Evolutionary conservation across 805 yeast species (phyloP).

Genomic region (Metschnikowia peoriensis): DNA sequence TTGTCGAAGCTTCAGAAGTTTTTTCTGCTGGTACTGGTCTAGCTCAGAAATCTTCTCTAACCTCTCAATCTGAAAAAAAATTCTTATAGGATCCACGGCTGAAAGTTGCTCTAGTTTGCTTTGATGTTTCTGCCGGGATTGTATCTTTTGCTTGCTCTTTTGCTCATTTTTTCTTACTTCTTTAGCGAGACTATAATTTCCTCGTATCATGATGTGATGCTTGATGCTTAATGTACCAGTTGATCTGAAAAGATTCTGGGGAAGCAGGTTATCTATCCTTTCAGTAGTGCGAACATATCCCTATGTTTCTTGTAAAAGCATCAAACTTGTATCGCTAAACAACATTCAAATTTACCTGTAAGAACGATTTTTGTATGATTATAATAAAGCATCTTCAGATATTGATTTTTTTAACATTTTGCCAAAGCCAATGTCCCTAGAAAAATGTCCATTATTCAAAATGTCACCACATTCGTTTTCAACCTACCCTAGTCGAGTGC

Average conservation of each 20-base stretch:
- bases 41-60: constrained; percentile 19
- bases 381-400: no score
- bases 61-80: constrained; percentile 31
- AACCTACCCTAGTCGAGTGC: neutral
- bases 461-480: neutral
- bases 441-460: no score
- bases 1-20: constrained; percentile 27
- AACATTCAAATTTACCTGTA: no score
- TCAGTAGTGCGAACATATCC: neutral
- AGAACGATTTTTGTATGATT: no score
- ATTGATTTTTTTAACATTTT: no score
- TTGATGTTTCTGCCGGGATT: constrained; percentile 35
- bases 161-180: constrained; percentile 38
- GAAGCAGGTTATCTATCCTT: neutral
- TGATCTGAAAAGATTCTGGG: neutral
- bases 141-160: constrained; percentile 35
- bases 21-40: constrained; percentile 19
- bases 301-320: no score
- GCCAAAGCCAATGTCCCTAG: no score
- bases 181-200: constrained; percentile 35
- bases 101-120: constrained; percentile 25
- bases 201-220: constrained; percentile 21
- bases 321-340: no score
- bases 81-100: constrained; percentile 34
- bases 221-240: neutral